Percentiles rank a stretch among this genome's conserved stretches.
phyloP scores from a whole-genome alignment of 1,139 yeast genomes.

The Suhomyces bribrorum region DNA sequence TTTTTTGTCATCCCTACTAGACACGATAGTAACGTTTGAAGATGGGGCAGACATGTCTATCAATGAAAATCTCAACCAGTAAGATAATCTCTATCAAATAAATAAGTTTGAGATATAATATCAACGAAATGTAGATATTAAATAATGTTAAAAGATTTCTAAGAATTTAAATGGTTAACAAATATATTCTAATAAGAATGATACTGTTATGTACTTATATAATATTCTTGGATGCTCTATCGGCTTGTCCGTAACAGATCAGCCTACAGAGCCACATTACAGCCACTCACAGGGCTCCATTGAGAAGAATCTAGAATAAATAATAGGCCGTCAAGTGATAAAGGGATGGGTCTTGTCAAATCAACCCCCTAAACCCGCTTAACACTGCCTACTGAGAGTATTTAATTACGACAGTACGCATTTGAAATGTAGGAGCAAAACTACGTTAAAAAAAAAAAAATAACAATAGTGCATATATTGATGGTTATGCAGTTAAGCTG shows the following conservation, averaged over 20 bases:
- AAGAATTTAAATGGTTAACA: too few relatives aligned
- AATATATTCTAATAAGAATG: too few relatives aligned
- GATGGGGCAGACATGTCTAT: background rate
- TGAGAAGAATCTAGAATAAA: background rate
- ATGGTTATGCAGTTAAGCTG: background rate
- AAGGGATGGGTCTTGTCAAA: background rate
- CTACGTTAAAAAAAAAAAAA: background rate
- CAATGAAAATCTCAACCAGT: background rate
- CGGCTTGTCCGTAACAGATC: too few relatives aligned
- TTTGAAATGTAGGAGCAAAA: background rate
- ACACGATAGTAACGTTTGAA: background rate
- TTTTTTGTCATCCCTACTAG: slow-evolving; percentile 2
- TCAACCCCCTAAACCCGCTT: background rate
- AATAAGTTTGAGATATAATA: too few relatives aligned
- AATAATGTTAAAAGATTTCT: background rate
- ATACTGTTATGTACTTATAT: too few relatives aligned
- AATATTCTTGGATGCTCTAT: too few relatives aligned
- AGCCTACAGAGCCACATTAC: too few relatives aligned
- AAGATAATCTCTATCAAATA: background rate
- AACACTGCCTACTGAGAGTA: background rate
- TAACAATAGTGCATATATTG: too few relatives aligned
- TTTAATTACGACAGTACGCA: background rate
- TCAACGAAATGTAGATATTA: too few relatives aligned
- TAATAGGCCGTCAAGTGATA: background rate
- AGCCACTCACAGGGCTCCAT: background rate